Evolutionary conservation across 768 basidiomycete species (phyloP).

Genomic region (Trametes cinnabarina): DNA sequence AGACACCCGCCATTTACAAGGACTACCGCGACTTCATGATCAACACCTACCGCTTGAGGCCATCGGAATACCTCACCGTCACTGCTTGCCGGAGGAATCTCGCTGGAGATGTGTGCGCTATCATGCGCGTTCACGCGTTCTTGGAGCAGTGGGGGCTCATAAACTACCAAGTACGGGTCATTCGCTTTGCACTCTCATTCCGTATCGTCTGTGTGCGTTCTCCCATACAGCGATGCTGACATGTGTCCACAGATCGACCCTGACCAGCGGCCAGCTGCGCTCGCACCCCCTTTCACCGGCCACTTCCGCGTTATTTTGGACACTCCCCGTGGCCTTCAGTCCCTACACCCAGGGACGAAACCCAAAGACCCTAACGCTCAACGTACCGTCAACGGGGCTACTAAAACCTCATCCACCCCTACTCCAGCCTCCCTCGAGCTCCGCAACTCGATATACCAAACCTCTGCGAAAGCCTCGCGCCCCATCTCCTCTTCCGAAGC

Average conservation of each 20-base stretch:
- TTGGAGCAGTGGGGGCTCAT: slow-evolving; percentile 98
- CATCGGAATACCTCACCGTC: slow-evolving; percentile 93
- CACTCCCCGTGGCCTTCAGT: slow-evolving; percentile 93
- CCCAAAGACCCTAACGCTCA: slow-evolving; percentile 44
- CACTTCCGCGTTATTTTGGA: slow-evolving; percentile 98
- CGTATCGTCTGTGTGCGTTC: neutral
- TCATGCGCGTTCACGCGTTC: slow-evolving; percentile 99
- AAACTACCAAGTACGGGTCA: slow-evolving; percentile 85
- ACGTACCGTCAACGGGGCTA: slow-evolving; percentile 48
- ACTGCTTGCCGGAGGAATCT: slow-evolving; percentile 95
- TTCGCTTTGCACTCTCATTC: neutral
- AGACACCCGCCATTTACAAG: slow-evolving; percentile 97
- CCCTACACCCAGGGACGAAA: slow-evolving; percentile 81
- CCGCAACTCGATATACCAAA: slow-evolving; percentile 85
- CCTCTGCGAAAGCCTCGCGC: slow-evolving; percentile 79
- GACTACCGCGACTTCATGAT: slow-evolving; percentile 99
- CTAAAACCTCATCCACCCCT: slow-evolving; percentile 39
- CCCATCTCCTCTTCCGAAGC: slow-evolving; percentile 70
- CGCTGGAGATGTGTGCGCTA: slow-evolving; percentile 96
- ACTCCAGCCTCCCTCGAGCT: slow-evolving; percentile 81
- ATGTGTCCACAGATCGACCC: slow-evolving; percentile 82
- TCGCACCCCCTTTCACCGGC: slow-evolving; percentile 96
- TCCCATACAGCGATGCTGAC: neutral
- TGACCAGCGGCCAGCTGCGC: slow-evolving; percentile 88
- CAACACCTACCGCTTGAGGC: slow-evolving; percentile 93